Evolutionary conservation across 768 basidiomycete genomes (phyloP).

Genomic region (Podaxis sp.): DNA sequence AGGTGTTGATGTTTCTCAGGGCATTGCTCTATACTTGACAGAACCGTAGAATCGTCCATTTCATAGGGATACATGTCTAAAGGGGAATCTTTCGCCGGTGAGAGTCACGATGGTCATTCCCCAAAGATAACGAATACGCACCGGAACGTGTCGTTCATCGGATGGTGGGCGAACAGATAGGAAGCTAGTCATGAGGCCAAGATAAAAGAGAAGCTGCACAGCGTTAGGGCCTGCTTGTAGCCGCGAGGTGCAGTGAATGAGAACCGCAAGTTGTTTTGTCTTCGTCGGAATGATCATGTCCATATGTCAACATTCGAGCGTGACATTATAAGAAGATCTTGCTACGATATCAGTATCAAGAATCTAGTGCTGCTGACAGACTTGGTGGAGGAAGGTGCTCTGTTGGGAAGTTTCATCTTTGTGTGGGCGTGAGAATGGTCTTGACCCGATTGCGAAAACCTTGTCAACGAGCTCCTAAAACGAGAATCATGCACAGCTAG

Average conservation of each 20-base stretch:
- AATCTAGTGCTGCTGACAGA: not conserved
- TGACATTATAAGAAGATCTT: not conserved
- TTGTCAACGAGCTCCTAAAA: not conserved
- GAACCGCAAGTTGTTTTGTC: not conserved
- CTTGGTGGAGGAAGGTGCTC: not conserved
- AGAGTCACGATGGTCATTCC: not conserved
- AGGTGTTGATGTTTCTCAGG: not conserved
- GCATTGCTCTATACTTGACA: not conserved
- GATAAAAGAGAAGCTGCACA: not conserved
- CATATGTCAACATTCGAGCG: not conserved
- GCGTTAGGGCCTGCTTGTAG: not conserved
- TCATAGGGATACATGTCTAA: not conserved
- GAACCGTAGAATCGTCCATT: not conserved
- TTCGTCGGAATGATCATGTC: not conserved
- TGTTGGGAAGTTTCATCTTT: not conserved
- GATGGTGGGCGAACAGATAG: not conserved
- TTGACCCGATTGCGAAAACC: not conserved
- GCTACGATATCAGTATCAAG: not conserved
- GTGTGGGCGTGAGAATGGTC: constrained; percentile 11
- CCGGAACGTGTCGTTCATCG: not conserved
- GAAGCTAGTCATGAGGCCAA: not conserved
- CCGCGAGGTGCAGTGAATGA: not conserved
- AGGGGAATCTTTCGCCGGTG: not conserved
- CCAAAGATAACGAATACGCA: not conserved
- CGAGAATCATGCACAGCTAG: not conserved